These are phyloP conservation scores for Mallotus japonicus DNA, from an alignment of 441 rosid species.

Conservation along the genomic window DNA sequence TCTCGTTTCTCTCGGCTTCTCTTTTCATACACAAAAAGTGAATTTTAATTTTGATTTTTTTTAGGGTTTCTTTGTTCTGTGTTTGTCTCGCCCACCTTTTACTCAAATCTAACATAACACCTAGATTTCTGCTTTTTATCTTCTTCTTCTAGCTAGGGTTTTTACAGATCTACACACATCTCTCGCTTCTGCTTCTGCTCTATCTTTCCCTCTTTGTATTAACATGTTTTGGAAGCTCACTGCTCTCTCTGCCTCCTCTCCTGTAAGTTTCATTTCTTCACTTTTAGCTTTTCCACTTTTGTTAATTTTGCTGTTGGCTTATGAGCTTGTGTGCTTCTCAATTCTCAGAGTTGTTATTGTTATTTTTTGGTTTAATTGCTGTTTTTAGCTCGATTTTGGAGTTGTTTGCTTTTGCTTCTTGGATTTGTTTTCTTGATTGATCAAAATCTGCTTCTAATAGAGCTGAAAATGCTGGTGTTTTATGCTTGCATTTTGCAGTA, in stretches of 20 bases:
- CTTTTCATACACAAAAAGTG: neutral
- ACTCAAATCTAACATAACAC: conserved; percentile 21
- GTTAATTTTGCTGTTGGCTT: neutral
- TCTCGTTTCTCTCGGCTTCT: conserved; percentile 33
- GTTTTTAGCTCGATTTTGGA: neutral
- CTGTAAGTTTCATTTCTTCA: conserved; percentile 45
- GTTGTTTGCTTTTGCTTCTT: neutral
- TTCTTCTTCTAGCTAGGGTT: conserved; percentile 25
- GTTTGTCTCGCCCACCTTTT: neutral
- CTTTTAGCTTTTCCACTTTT: neutral
- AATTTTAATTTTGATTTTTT: conserved; percentile 25
- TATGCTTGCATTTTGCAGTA: neutral
- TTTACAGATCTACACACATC: conserved; percentile 45
- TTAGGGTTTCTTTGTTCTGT: conserved; percentile 27
- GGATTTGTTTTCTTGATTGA: neutral
- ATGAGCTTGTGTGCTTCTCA: neutral
- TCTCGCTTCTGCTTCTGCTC: conserved; percentile 1
- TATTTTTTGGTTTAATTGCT: too few relatives aligned
- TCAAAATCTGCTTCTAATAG: neutral
- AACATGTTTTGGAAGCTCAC: conserved; percentile 92
- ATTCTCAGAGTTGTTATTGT: too few relatives aligned
- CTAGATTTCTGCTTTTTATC: conserved; percentile 38
- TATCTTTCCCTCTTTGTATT: conserved; percentile 13
- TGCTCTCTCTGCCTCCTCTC: conserved; percentile 75
- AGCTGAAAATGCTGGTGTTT: neutral